Evolutionary conservation across 2,329 filamentous ascomycete species (phyloP), one percentile per base, ranked within the genome.

Genomic region (Phyllosticta citrichinensis): DNA sequence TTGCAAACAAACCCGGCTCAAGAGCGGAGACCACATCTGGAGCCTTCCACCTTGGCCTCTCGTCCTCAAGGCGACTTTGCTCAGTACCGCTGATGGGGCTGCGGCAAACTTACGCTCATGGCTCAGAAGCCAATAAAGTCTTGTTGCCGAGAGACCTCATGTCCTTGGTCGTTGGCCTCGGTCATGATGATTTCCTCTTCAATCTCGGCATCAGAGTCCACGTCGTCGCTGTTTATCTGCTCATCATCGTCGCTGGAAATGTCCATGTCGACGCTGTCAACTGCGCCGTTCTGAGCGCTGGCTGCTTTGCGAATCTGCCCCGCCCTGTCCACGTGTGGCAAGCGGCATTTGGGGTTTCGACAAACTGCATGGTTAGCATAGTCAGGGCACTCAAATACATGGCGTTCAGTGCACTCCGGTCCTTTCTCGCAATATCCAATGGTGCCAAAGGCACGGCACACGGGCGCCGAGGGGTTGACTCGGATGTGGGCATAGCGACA

Each of bases 351-450:
- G 75, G 87, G 85, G 72, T 83, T 85, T 72, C 85, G 86, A 83
- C 94, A 99, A 64, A 81, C 79, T 68, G 93, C 93, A 63, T 84
- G 90, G 76, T 96, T 96, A 81, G 90, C 89, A 79, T 95, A 97
- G 73, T 96, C 89, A 64, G 94, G 93, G 75, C 94, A 97, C 75
- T 97, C 93, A 76, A 88, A 87, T 62, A 93, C 87, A 77, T 99
- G 94, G 63, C 91, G 87, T 65, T 94, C 85, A 63, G 83, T 76
- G 75, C 94, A 97, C 60, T 80, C 76, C 61, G 82, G 81, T 63
- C 93, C 94, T 72, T 88, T 89, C 64, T 88, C 86, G 78, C 94
- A 97, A 75, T 91, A 97, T 58, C 94, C 93, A 69, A 92, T 83
- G 59, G 86, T 84, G 27, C 89, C 93, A 78, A 99, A 97, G 20